Base-by-base conservation (phyloP, 2,329 filamentous ascomycete species). In the Ascochyta rabiei region DNA sequence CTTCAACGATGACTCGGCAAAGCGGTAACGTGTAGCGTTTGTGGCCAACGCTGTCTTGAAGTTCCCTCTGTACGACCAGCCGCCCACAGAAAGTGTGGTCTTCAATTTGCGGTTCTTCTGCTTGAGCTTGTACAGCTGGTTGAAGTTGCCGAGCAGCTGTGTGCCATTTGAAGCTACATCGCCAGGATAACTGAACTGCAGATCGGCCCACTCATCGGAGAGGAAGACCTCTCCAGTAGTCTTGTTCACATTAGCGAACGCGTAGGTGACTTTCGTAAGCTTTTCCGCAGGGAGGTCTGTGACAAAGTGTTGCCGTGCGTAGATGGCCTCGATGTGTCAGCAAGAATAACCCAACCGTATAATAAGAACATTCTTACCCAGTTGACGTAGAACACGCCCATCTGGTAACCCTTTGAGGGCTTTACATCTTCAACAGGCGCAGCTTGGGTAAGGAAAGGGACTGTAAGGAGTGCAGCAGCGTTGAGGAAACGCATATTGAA, bases 161-260 rank as follows among this genome's bases (percentile, higher is more conserved):
- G 77, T 84, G 46, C 89, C 90, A 42, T 85, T 82, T 52, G 80
- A 80, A 75, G 82, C 86, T 2, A 83, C 87, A 69, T 93, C 89
- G 12, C 75, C 78, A 0, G 84, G 75, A 64, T 90, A 93, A 63
- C 85, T 85, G 69, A 88, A 89, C 54, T 91, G 79, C 2, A 78
- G 65, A 38, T 69, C 66, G 2, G 66, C 56, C 61, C 61, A 69
- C 34, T 57, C 54, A 26, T 69, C 66, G 1, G 58, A 56, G 34
- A 69, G 60, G 28, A 61, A 50, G 42, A 74, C 91, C 75, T 96
- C 90, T 46, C 93, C 93, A 21, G 83, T 86, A 4, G 82, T 85
- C 8, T 93, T 90, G 4, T 86, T 84, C 46, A 97, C 83, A 71
- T 96, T 96, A 70, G 91, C 93, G 76, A 97, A 97, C 15, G 91